phyloP scores from a whole-genome alignment of 306 rosid species.

The Trifolium repens region DNA sequence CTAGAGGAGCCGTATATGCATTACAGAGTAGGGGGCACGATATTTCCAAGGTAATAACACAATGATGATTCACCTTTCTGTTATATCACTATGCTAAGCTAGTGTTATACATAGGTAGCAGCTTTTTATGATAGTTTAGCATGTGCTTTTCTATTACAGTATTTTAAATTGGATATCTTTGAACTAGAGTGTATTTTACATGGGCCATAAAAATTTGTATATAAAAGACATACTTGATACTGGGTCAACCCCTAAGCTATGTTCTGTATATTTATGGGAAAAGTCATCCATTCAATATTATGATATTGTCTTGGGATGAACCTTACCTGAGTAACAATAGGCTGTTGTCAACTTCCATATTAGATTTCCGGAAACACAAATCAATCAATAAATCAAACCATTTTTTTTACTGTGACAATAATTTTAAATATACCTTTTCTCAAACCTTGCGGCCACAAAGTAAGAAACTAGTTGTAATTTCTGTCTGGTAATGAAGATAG shows the following conservation, averaged over 20 bases:
- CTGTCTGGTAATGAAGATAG: conserved; percentile 22
- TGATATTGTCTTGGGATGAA: conserved; percentile 4
- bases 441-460: conserved; percentile 21
- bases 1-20: conserved; percentile 90
- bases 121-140: conserved; percentile 15
- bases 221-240: conserved; percentile 26
- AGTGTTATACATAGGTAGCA: conserved; percentile 4
- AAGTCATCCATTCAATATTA: conserved; percentile 8
- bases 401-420: not conserved
- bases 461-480: conserved; percentile 33
- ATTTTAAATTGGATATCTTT: conserved; percentile 20
- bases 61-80: conserved; percentile 35
- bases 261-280: conserved; percentile 11
- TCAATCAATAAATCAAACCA: conserved; percentile 9
- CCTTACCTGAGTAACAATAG: conserved; percentile 11
- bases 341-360: conserved; percentile 31
- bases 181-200: conserved; percentile 18
- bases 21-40: conserved; percentile 57
- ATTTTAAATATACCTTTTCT: conserved; percentile 5
- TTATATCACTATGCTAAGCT: conserved; percentile 14
- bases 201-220: not conserved
- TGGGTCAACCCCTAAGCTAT: conserved; percentile 1
- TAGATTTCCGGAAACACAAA: conserved; percentile 11
- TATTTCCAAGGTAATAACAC: conserved; percentile 67
- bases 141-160: conserved; percentile 31